Evolutionary conservation across 352 stramenopile genomes (phyloP), one percentile per base, ranked within the genome.

Genomic region (Phytophthora quininea): DNA sequence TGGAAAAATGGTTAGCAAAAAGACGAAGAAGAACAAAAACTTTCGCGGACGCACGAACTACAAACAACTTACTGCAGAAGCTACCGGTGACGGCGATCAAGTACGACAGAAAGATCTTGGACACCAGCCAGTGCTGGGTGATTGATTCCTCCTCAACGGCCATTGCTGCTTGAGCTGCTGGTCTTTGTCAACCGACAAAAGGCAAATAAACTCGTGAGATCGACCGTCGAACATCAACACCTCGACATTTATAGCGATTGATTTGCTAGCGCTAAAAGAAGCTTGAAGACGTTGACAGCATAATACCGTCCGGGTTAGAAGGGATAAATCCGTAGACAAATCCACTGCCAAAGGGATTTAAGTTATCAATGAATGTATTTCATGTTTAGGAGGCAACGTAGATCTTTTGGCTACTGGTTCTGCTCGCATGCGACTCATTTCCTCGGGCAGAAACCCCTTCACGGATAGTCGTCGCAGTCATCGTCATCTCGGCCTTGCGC

Each of bases 21-120:
- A 54, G 14, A 10, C 27, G 15, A 29, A 30, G 15, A 4, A 54
- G 12, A 47, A 43, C 2, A 29, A n/a, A n/a, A n/a, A n/a, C n/a
- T n/a, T n/a, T n/a, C n/a, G n/a, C n/a, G n/a, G n/a, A n/a, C n/a
- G n/a, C n/a, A n/a, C n/a, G n/a, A n/a, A n/a, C n/a, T n/a, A 3
- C 10, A 50, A 11, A 15, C 46, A 9, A 64, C 75, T 3, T 66
- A 86, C 79, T 88, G 61, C 79, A 86, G 46, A 83, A 88, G 67
- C 79, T 88, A 3, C 79, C 79, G 2, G 79, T 86, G 52, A 86
- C 63, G 3, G 79, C 73, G 55, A 88, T 88, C 24, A 79, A 27
- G 31, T 86, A 88, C 6, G 79, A 88, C 0, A 88, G 67, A 30
- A 80, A 61, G 50, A 88, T 77, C 42, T 69, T 82, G 0, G 64